Evolutionary conservation across 2,329 filamentous ascomycete species (phyloP).

Genomic region (Aspergillus terreus): DNA sequence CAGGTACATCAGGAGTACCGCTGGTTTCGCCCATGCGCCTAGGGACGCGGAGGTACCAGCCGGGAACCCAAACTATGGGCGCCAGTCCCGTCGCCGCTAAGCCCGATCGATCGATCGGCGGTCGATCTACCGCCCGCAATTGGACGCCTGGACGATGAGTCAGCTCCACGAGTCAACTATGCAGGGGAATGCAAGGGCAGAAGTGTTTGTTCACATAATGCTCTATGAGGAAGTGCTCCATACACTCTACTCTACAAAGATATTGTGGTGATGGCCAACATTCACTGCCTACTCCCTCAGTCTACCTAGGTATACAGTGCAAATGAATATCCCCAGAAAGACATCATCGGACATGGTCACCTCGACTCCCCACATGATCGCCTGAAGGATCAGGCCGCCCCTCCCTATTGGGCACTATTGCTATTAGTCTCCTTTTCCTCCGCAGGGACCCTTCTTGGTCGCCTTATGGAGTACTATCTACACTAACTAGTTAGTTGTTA

Average conservation of each 20-base stretch:
- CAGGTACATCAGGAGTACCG: neutral
- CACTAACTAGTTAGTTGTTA: neutral
- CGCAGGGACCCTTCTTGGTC: neutral
- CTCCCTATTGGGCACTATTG: neutral
- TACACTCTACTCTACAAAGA: neutral
- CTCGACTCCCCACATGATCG: neutral
- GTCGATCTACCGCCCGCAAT: neutral
- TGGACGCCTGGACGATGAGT: neutral
- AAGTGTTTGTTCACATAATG: neutral
- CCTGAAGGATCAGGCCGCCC: neutral
- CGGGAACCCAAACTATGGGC: neutral
- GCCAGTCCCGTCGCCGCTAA: neutral
- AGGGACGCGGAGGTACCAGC: neutral
- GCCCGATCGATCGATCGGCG: neutral
- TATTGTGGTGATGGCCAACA: neutral
- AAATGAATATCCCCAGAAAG: neutral
- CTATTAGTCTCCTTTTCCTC: neutral
- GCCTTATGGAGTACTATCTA: no score
- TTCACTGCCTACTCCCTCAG: neutral
- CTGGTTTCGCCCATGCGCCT: neutral
- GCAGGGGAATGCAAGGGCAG: conserved; percentile 2
- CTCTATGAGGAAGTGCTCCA: neutral
- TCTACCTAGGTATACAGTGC: neutral
- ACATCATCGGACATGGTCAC: conserved; percentile 1
- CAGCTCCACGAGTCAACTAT: neutral